A percentile compares a stretch with the other conserved stretches of the same genome.
These are phyloP conservation scores for Rhizopogon vinicolor DNA, from an alignment of 768 basidiomycete genomes.

Conservation along the genomic window DNA sequence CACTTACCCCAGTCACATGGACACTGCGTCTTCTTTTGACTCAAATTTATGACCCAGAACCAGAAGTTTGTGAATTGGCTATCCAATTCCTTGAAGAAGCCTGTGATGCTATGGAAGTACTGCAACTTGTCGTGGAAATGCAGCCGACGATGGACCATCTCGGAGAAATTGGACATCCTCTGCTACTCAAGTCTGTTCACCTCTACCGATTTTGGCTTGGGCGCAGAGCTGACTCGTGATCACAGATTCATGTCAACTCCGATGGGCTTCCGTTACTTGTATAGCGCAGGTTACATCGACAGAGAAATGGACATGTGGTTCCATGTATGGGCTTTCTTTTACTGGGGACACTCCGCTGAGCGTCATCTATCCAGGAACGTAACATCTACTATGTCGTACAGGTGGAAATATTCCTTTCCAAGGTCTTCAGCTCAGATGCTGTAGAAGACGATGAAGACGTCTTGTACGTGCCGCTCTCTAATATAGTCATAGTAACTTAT, in stretches of 20 bases:
- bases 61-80: constrained; percentile 88
- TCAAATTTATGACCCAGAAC: constrained; percentile 89
- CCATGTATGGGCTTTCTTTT: constrained; percentile 50
- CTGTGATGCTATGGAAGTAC: constrained; percentile 76
- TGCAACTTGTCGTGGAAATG: constrained; percentile 91
- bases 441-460: constrained; percentile 67
- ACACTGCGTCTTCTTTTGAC: constrained; percentile 87
- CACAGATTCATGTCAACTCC: constrained; percentile 90
- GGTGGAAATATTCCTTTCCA: constrained; percentile 87
- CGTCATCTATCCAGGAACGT: constrained; percentile 59
- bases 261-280: constrained; percentile 88
- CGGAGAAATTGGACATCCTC: constrained; percentile 85
- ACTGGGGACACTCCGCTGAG: constrained; percentile 4
- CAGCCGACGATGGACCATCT: constrained; percentile 94
- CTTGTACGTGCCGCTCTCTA: constrained; percentile 32
- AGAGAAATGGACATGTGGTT: constrained; percentile 97
- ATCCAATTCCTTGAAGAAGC: constrained; percentile 87
- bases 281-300: constrained; percentile 89
- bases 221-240: not conserved
- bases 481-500: not conserved
- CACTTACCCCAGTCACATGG: constrained; percentile 72
- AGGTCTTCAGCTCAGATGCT: constrained; percentile 56
- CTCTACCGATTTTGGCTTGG: not conserved
- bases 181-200: constrained; percentile 75
- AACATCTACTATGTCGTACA: constrained; percentile 92